Evolutionary conservation across 2,329 filamentous ascomycete species (phyloP), one percentile per base, ranked within the genome.

Genomic region (Neurospora crassa): DNA sequence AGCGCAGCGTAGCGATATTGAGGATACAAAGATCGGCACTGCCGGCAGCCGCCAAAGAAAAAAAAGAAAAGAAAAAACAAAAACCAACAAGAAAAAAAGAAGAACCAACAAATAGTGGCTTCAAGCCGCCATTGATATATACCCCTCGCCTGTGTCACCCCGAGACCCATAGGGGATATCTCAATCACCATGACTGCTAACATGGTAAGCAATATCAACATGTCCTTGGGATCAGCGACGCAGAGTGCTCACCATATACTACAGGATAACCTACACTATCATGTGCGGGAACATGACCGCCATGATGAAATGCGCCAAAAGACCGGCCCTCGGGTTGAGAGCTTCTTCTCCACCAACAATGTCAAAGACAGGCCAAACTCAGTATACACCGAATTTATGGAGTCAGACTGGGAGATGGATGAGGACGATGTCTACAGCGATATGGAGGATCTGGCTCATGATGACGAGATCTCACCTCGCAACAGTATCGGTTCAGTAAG

Each of bases 321-420:
- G 78, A 77, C 81, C 70, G 79, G 81, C 68, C 78, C 83, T 37
- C 84, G 85, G 75, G 53, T 37, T 6, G 87, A 89, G 80, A 81
- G 88, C 20, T 89, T 92, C 78, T 91, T 92, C 80, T 80, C 86
- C 73, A 87, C 86, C 76, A 79, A 86, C 78, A 81, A 79, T 71
- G 84, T 86, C 73, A 84, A 81, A 29, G 81, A 84, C 70, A 82
- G 91, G 72, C 91, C 91, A 47, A 80, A 87, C 45, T 94, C 92
- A 45, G 86, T 92, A 72, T 88, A 90, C 63, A 95, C 92, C 29
- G 91, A 94, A 77, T 91, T 93, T 74, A 90, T 91, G 78, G 92
- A 94, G 77, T 93, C 91, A 53, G 92, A 95, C 74, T 88, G 84
- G 83, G 86, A 89, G 68, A 92, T 85, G 82, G 86, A 89, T 59